Evolutionary conservation across 2,329 filamentous ascomycete genomes (phyloP).

Genomic region (Arthrocladium fulminans): DNA sequence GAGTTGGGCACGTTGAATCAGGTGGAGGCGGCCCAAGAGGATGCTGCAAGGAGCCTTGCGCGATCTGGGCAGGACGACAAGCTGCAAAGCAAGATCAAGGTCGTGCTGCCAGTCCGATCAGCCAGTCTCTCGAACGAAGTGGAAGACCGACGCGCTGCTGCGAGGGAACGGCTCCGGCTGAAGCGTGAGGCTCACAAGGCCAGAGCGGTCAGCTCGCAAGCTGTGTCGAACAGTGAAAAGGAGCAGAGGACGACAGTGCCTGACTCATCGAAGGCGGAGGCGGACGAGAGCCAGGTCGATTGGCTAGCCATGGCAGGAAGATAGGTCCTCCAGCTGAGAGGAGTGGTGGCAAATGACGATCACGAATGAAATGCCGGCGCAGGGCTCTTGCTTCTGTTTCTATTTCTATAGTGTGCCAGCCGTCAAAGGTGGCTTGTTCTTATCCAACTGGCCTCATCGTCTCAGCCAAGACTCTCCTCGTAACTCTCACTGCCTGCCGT

Average conservation of each 20-base stretch:
- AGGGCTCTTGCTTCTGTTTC: no score
- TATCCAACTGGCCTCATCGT: no score
- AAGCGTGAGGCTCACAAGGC: conserved; percentile 11
- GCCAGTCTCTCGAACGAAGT: conserved; percentile 9
- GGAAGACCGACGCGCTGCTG: conserved; percentile 14
- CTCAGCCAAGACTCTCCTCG: conserved; percentile 14
- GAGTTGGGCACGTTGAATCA: not conserved
- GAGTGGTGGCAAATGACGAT: no score
- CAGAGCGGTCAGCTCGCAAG: conserved; percentile 12
- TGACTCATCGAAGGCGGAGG: conserved; percentile 3
- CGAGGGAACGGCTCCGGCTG: conserved; percentile 14
- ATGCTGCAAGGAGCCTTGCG: not conserved
- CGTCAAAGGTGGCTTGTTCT: no score
- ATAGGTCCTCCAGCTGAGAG: not conserved
- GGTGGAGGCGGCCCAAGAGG: no score
- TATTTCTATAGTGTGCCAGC: no score
- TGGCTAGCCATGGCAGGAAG: conserved; percentile 14
- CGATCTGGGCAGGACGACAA: not conserved
- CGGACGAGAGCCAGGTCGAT: conserved; percentile 18
- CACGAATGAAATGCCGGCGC: not conserved
- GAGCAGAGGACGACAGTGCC: not conserved
- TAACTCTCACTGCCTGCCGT: not conserved
- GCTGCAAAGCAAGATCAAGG: not conserved
- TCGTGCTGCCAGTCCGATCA: not conserved
- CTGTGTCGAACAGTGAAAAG: not conserved